phyloP scores from a whole-genome alignment of 2,329 filamentous ascomycete genomes.

The Didymella lethalis region DNA sequence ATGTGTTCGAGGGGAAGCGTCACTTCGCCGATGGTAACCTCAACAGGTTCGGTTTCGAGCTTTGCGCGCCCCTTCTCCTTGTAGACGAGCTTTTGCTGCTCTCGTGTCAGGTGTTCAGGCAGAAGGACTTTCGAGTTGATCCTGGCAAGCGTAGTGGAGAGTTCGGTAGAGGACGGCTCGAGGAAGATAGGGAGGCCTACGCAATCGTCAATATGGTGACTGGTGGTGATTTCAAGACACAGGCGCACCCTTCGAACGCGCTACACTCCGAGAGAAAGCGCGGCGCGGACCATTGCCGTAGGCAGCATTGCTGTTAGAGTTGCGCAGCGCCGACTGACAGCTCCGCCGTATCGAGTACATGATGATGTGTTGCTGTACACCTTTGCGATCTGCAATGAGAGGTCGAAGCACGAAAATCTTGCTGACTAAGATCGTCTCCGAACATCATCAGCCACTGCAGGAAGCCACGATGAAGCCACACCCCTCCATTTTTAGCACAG shows the following conservation, averaged over 20 bases:
- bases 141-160: slow-evolving; percentile 51
- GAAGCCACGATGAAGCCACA: slow-evolving; percentile 17
- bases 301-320: slow-evolving; percentile 17
- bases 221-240: neutral
- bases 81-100: slow-evolving; percentile 56
- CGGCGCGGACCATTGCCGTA: slow-evolving; percentile 37
- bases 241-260: slow-evolving; percentile 37
- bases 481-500: slow-evolving; percentile 22
- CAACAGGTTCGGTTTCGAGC: slow-evolving; percentile 54
- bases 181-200: slow-evolving; percentile 54
- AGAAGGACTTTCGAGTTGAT: slow-evolving; percentile 57
- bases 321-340: slow-evolving; percentile 37
- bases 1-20: slow-evolving; percentile 47
- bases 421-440: slow-evolving; percentile 15
- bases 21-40: slow-evolving; percentile 52
- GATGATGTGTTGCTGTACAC: slow-evolving; percentile 20
- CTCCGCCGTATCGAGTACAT: slow-evolving; percentile 46
- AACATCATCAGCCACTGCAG: slow-evolving; percentile 15
- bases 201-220: slow-evolving; percentile 15
- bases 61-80: slow-evolving; percentile 50
- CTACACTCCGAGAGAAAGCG: slow-evolving; percentile 40
- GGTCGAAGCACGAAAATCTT: slow-evolving; percentile 23
- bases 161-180: slow-evolving; percentile 51
- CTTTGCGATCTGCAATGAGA: neutral
- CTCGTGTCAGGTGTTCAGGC: slow-evolving; percentile 52